A percentile compares a stretch with the other conserved stretches of the same genome.
These are phyloP conservation scores for Thielaviopsis populi DNA, from an alignment of 2,329 filamentous ascomycete genomes.

Conservation along the genomic window DNA sequence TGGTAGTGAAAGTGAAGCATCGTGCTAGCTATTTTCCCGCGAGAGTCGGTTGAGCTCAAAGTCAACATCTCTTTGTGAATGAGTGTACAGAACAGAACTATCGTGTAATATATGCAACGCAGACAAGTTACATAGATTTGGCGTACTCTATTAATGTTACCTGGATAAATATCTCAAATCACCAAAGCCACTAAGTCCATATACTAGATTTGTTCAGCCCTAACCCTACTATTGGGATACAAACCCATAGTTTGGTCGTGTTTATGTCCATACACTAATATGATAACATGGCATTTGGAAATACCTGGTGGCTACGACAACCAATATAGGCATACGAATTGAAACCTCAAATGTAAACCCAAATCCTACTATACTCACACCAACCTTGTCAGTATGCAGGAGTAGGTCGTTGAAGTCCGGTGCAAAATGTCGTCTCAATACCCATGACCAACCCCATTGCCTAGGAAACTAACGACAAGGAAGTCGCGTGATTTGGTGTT, in stretches of 20 bases:
- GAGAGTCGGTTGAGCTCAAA: too few relatives aligned
- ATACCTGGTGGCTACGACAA: neutral
- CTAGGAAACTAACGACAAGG: slow-evolving; percentile 1
- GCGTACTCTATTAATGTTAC: too few relatives aligned
- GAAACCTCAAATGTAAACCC: neutral
- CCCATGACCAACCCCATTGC: neutral
- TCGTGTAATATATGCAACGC: neutral
- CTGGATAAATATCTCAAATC: too few relatives aligned
- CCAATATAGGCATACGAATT: neutral
- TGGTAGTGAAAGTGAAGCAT: too few relatives aligned
- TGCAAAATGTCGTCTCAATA: neutral
- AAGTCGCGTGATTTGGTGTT: neutral
- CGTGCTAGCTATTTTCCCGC: too few relatives aligned
- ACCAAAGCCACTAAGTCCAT: too few relatives aligned
- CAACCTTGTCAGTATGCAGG: slow-evolving; percentile 11
- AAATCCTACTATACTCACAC: neutral
- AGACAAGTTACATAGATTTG: too few relatives aligned
- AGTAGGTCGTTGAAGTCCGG: neutral
- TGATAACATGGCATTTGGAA: neutral
- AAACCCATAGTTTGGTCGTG: too few relatives aligned
- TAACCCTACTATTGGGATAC: slow-evolving; percentile 8
- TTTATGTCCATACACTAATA: too few relatives aligned
- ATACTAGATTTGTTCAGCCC: too few relatives aligned
- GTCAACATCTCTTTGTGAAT: too few relatives aligned
- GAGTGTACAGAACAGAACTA: neutral